Evolutionary conservation across 495 filamentous ascomycete species (phyloP), one percentile per base, ranked within the genome.

Genomic region (Annulohypoxylon nitens): DNA sequence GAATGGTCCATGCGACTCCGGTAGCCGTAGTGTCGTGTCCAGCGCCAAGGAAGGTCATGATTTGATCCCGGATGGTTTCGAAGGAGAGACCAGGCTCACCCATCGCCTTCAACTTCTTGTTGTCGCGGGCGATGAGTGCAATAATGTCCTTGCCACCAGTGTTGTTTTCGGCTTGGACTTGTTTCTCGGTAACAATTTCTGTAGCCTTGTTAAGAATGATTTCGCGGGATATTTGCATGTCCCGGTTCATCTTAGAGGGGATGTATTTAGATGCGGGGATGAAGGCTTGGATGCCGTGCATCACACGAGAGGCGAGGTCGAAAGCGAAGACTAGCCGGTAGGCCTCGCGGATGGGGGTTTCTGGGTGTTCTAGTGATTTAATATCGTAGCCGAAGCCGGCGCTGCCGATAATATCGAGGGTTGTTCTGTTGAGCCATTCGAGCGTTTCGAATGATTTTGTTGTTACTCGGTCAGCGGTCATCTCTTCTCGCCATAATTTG

Each of bases 341-440:
- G 3, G 83, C 82, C 70, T 82, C 77, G 41, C 82, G 81, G 36
- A 86, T 75, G 4, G 80, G 81, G 0, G 76, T 78, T 7, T 83
- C 70, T 0, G 81, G 80, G 69, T 86, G 50, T n/a, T 77, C 70
- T 3, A 87, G 78, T 0, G 83, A 81, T 63, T 81, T 75, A 50
- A 86, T 81, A 2, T 85, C 82, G 25, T 78, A 81, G 3, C 84
- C 85, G 60, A 87, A 86, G 1, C 84, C 85, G 7, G 85, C 84
- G 67, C 81, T 76, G 37, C 83, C 84, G 61, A 87, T 87, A 62
- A 87, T 86, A 68, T 87, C 85, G 14, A 87, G 83, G 0, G 85
- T 85, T 30, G 82, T 80, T 23, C 84, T 78, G 65, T 84, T 85
- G 34, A 84, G 78, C 82, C 85, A 83, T 45, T 86, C 84, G 5